A percentile compares a stretch with the other conserved stretches of the same genome.
Evolutionary conservation across 768 basidiomycete species (phyloP).

Genomic region (Gyrodon lividus): DNA sequence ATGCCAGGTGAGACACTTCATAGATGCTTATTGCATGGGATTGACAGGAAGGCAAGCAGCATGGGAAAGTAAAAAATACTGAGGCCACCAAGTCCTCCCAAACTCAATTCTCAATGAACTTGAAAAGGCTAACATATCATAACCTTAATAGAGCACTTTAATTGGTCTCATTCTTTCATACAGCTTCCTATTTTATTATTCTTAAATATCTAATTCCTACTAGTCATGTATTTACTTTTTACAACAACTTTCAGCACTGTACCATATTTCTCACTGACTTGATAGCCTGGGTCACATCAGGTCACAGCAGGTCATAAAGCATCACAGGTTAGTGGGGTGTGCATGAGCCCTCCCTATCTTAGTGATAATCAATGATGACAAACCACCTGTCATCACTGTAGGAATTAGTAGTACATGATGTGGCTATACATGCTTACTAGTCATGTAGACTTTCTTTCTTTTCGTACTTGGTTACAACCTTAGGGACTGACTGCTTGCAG

Average conservation of each 20-base stretch:
- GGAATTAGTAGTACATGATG: too few species aligned
- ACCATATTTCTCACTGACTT: too few species aligned
- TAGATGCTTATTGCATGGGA: slow-evolving; percentile 16
- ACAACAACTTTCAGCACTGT: too few species aligned
- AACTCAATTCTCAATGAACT: too few species aligned
- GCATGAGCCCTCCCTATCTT: slow-evolving; percentile 10
- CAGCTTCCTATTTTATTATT: neutral
- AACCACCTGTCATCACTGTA: too few species aligned
- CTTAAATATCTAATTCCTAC: neutral
- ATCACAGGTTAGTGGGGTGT: neutral
- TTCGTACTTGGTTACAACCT: too few species aligned
- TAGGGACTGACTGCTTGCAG: too few species aligned
- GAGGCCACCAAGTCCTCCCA: neutral
- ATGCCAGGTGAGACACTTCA: slow-evolving; percentile 10
- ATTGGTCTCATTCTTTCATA: too few species aligned
- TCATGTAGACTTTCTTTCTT: too few species aligned
- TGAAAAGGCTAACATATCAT: neutral
- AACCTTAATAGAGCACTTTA: neutral
- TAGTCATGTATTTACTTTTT: too few species aligned
- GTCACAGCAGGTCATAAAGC: neutral
- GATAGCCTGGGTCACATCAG: neutral
- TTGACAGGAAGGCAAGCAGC: slow-evolving; percentile 22
- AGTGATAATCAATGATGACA: too few species aligned
- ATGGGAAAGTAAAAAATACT: slow-evolving; percentile 21
- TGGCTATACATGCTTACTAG: too few species aligned